Base-by-base conservation (phyloP, 208 protist species). In the Leishmania guyanensis region DNA sequence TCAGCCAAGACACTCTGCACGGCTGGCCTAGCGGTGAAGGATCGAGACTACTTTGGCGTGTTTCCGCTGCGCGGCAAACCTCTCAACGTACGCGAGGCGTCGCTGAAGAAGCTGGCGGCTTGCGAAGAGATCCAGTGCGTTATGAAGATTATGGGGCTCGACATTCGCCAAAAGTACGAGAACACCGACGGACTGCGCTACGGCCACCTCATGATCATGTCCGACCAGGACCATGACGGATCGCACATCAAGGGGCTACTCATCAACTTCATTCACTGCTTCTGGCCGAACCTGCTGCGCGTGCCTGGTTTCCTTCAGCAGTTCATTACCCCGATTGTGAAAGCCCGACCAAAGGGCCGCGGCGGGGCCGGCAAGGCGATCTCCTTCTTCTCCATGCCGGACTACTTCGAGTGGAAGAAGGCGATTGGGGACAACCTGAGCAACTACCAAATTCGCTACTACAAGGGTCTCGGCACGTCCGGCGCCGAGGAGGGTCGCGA, bases 241-340 rank as follows among this genome's bases (percentile, higher is more conserved):
- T 99, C 99, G 58, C 99, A 99, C 93, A 99, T 99, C 89, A 99
- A 99, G 87, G 99, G 99, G 20, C 93, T 99, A 14, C 87, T 99
- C 43, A 99, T 99, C 87, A 99, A 99, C 93, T 98, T 99, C 75
- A 95, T 99, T 58, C 99, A 99, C 87, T 95, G 97, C 85, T 99
- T 99, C 90, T 99, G 99, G 99, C 99, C 99, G 10, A 86, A 89
- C 17, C 91, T 99, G 56, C 87, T 99, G 8, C 93, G 98, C 48
- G 86, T 95, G 50, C 92, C 93, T 20, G 98, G 98, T 29, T 99
- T 99, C 82, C 82, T 99, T 51, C 93, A 98, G 71, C 98, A 99
- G 91, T 99, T 99, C 88, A 99, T 99, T 76, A 99, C 99, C 26
- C 99, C 99, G 3, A 99, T 99, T 83, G 98, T 99, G 14, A 99